phyloP scores from a whole-genome alignment of 805 yeast genomes.

The Candida insectalens region DNA sequence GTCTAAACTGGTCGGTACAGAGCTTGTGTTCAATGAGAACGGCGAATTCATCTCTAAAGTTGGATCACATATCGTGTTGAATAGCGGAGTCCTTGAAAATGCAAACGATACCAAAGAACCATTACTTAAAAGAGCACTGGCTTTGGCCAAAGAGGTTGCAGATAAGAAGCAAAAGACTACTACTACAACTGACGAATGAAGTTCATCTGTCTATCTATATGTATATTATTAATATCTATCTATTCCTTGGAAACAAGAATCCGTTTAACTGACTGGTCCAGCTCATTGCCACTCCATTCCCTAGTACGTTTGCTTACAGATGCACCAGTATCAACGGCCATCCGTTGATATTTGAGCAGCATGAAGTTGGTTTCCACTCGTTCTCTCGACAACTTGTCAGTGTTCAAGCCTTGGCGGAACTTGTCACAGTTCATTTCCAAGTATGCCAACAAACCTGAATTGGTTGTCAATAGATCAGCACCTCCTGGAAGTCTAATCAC shows the following conservation, averaged over 20 bases:
- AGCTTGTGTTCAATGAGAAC: constrained; percentile 26
- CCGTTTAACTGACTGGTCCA: constrained; percentile 21
- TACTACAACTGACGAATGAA: not conserved
- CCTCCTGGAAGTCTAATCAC: constrained; percentile 49
- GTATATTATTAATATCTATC: no score
- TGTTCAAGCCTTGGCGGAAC: no score
- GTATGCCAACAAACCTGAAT: constrained; percentile 38
- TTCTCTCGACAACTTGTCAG: constrained; percentile 5
- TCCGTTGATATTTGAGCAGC: constrained; percentile 32
- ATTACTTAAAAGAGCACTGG: constrained; percentile 15
- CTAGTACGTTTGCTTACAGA: constrained; percentile 35
- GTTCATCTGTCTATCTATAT: not conserved
- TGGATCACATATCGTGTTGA: constrained; percentile 20
- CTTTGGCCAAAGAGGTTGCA: constrained; percentile 12
- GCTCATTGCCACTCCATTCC: constrained; percentile 54
- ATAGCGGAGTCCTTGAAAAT: constrained; percentile 22
- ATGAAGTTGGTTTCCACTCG: constrained; percentile 23
- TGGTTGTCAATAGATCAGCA: constrained; percentile 45
- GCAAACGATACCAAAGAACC: constrained; percentile 13
- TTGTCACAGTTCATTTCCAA: constrained; percentile 24
- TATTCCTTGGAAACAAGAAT: not conserved
- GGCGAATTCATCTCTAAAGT: constrained; percentile 24
- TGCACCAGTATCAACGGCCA: constrained; percentile 31
- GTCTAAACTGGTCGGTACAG: constrained; percentile 76
- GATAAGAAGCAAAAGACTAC: constrained; percentile 1